Conservation (phyloP, 2,329 filamentous ascomycete species). For the Microsporum audouinii region DNA sequence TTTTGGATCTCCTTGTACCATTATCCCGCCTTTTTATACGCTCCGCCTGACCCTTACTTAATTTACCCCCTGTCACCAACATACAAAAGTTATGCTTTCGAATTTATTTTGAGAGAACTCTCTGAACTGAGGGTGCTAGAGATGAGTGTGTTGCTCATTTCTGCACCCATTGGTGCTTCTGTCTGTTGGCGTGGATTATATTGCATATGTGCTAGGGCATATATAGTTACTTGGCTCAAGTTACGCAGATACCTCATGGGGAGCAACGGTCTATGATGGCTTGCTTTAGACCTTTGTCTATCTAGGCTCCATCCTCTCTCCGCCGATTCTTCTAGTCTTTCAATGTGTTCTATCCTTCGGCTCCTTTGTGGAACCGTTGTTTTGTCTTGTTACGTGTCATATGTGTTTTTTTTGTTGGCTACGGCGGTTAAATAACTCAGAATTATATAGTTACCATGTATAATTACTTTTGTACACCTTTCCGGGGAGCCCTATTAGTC, state of each 20-base stretch:
- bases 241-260: neutral
- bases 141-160: neutral
- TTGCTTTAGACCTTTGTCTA: neutral
- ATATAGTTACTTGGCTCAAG: neutral
- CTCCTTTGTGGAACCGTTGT: neutral
- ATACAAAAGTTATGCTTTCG: neutral
- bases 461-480: neutral
- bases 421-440: neutral
- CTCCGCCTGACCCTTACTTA: neutral
- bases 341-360: neutral
- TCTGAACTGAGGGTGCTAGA: neutral
- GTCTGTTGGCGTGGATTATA: neutral
- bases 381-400: neutral
- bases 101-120: neutral
- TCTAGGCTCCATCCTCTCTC: neutral
- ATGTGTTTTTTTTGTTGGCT: neutral
- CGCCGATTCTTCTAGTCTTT: neutral
- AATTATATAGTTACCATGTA: neutral
- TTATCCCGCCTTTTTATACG: neutral
- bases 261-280: neutral
- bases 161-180: neutral
- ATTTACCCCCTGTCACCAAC: neutral
- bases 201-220: neutral
- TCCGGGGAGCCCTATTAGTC: neutral
- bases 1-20: conserved; percentile 1